phyloP scores from a whole-genome alignment of 768 basidiomycete species.

The Galerina marginata region DNA sequence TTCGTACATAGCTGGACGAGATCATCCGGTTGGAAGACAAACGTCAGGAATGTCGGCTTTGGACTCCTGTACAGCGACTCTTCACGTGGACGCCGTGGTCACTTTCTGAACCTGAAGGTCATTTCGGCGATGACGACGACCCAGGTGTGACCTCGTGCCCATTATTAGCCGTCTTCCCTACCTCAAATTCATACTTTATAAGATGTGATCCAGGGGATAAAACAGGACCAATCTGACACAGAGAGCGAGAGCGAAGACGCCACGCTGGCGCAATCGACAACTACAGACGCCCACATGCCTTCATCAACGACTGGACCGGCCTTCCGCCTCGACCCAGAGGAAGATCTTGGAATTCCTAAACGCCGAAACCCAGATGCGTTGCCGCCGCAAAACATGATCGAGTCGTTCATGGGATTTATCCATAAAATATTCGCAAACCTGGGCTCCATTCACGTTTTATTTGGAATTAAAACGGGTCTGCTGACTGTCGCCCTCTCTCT shows the following conservation, averaged over 20 bases:
- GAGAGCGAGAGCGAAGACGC: not conserved
- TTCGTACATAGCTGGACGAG: constrained; percentile 54
- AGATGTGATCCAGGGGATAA: constrained; percentile 62
- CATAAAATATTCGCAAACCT: constrained; percentile 47
- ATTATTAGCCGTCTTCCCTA: not conserved
- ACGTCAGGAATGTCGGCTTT: constrained; percentile 48
- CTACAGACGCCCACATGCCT: not conserved
- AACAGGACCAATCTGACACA: constrained; percentile 27
- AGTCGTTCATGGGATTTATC: constrained; percentile 51
- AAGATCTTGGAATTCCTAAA: constrained; percentile 61
- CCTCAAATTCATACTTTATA: not conserved
- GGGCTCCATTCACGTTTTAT: constrained; percentile 64
- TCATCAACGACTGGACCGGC: constrained; percentile 1
- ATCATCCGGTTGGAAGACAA: constrained; percentile 60
- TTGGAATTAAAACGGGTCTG: constrained; percentile 72
- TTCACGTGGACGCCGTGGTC: constrained; percentile 53
- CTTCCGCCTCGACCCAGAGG: constrained; percentile 11
- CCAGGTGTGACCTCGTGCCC: constrained; percentile 51
- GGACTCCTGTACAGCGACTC: constrained; percentile 55
- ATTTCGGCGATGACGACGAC: constrained; percentile 67
- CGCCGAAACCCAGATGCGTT: constrained; percentile 77
- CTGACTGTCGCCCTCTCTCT: constrained; percentile 63
- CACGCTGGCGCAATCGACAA: not conserved
- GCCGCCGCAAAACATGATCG: constrained; percentile 65
- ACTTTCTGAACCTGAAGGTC: constrained; percentile 46